These are phyloP conservation scores for Yarrowia sp. DNA, from an alignment of 805 yeast genomes.

Conservation along the genomic window DNA sequence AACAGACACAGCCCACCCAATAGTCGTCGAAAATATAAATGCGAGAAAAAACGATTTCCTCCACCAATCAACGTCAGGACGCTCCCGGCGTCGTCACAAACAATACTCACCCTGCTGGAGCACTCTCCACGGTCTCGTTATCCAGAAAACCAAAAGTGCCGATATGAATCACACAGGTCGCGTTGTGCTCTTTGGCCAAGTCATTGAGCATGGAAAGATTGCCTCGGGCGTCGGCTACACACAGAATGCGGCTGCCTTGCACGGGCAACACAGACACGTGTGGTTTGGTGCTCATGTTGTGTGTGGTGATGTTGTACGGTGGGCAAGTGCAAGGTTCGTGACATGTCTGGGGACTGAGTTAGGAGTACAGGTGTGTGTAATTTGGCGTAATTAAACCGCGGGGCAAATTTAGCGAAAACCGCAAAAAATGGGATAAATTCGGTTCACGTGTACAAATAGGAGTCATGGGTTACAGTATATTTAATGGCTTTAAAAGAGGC, in stretches of 20 bases:
- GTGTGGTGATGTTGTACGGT: background rate
- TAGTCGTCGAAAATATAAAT: too few species aligned
- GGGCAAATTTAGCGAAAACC: background rate
- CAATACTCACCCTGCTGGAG: constrained; percentile 51
- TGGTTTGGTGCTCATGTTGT: background rate
- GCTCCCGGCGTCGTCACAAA: background rate
- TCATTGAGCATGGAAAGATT: constrained; percentile 49
- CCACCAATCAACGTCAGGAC: background rate
- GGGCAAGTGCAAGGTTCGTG: background rate
- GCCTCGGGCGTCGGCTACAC: constrained; percentile 56
- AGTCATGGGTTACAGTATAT: too few species aligned
- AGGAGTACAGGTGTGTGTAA: background rate
- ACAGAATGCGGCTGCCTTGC: constrained; percentile 39
- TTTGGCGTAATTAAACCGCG: background rate
- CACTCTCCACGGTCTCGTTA: constrained; percentile 49
- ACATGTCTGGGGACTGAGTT: background rate
- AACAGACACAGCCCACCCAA: background rate
- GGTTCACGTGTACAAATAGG: too few species aligned
- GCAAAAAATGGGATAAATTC: background rate
- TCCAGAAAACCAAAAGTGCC: constrained; percentile 82
- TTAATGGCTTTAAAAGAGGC: too few species aligned
- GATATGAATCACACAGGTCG: constrained; percentile 59
- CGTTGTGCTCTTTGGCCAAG: constrained; percentile 47
- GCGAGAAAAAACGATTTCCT: too few species aligned
- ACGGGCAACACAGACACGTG: constrained; percentile 12